These are phyloP conservation scores for Xerocomellus amylosporus DNA, from an alignment of 768 basidiomycete species.

Conservation along the genomic window DNA sequence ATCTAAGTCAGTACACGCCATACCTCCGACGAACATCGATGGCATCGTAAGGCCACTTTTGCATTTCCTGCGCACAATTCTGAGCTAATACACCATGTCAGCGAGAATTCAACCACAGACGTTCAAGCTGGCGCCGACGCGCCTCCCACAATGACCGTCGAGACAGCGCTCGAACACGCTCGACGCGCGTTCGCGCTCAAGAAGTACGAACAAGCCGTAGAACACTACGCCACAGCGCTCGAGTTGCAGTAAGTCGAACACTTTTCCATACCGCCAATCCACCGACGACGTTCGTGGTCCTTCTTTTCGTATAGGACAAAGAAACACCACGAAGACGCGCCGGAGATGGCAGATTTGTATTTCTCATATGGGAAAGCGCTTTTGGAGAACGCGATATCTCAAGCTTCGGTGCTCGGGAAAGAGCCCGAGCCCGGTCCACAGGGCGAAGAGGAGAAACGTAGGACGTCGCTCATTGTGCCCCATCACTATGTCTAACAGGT, in stretches of 20 bases:
- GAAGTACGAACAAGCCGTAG: slow-evolving; percentile 83
- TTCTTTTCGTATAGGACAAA: slow-evolving; percentile 51
- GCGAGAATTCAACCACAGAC: slow-evolving; percentile 6
- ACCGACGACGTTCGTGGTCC: slow-evolving; percentile 13
- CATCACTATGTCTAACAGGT: not conserved
- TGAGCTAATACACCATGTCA: not conserved
- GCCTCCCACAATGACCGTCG: slow-evolving; percentile 37
- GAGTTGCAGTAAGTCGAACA: slow-evolving; percentile 68
- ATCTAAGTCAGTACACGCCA: not conserved
- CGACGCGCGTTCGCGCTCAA: slow-evolving; percentile 86
- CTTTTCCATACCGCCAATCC: not conserved
- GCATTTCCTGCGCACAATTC: too few species aligned
- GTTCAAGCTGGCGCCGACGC: slow-evolving; percentile 22
- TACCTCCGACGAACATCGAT: slow-evolving; percentile 9
- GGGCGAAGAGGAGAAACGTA: slow-evolving; percentile 44
- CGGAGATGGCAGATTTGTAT: slow-evolving; percentile 83
- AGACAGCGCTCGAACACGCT: slow-evolving; percentile 68
- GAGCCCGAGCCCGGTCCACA: slow-evolving; percentile 54
- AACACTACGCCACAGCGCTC: slow-evolving; percentile 79
- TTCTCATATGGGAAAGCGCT: slow-evolving; percentile 91
- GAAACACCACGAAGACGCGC: slow-evolving; percentile 74
- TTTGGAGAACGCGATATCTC: slow-evolving; percentile 86
- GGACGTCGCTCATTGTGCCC: not conserved
- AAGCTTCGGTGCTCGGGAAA: slow-evolving; percentile 86
- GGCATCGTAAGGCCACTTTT: slow-evolving; percentile 23